A percentile compares a stretch with the other conserved stretches of the same genome.
Conservation (phyloP, 169 alveolate genomes). For the Cryptosporidium viatorum region DNA sequence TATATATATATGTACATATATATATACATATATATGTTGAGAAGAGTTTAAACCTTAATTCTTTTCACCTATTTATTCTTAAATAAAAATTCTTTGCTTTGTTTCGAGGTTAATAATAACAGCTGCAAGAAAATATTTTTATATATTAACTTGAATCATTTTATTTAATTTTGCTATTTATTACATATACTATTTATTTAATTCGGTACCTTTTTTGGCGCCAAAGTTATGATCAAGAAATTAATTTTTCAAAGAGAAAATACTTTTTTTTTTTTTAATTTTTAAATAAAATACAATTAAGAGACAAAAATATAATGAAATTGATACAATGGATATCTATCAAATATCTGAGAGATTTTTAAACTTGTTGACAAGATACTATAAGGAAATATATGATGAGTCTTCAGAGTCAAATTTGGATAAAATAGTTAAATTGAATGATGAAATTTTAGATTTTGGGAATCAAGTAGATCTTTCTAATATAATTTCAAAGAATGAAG, state of each 20-base stretch:
- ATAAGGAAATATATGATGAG: slow-evolving; percentile 11
- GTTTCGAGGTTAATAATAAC: background rate
- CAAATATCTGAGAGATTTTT: slow-evolving; percentile 37
- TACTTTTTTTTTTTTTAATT: no score
- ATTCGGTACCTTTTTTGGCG: slow-evolving; percentile 14
- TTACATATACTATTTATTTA: slow-evolving; percentile 10
- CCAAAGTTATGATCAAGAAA: background rate
- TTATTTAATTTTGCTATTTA: slow-evolving; percentile 68
- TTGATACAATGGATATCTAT: background rate
- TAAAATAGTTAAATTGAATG: background rate
- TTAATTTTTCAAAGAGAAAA: background rate
- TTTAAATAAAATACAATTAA: no score
- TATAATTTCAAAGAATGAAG: slow-evolving; percentile 54
- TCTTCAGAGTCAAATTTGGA: background rate
- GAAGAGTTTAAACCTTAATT: no score
- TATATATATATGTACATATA: slow-evolving; percentile 45
- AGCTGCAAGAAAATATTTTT: background rate
- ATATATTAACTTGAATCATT: background rate
- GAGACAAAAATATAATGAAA: background rate
- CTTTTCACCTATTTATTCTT: background rate
- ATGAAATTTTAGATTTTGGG: slow-evolving; percentile 32
- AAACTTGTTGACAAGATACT: slow-evolving; percentile 11
- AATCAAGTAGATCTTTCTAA: background rate
- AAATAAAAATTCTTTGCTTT: no score
- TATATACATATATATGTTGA: background rate